phyloP scores from a whole-genome alignment of 2,329 filamentous ascomycete species.

The Eurotiales sp. region DNA sequence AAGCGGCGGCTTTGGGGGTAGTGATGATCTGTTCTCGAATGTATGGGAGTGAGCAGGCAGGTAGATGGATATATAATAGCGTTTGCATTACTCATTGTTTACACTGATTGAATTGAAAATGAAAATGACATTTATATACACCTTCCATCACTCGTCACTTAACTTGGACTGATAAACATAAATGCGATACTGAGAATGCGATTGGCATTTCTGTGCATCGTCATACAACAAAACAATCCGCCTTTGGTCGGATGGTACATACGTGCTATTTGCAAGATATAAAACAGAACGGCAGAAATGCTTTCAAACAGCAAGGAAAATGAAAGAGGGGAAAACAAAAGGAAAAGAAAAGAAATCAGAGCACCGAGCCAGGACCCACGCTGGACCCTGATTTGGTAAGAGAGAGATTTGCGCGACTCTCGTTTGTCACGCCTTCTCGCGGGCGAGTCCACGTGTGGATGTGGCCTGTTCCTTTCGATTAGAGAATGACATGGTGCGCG shows the following conservation, averaged over 20 bases:
- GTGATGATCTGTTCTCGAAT: slow-evolving; percentile 89
- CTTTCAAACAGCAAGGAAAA: no score
- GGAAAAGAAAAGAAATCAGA: background rate
- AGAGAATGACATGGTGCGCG: background rate
- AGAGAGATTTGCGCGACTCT: slow-evolving; percentile 27
- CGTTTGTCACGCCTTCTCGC: slow-evolving; percentile 39
- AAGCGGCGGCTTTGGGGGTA: slow-evolving; percentile 53
- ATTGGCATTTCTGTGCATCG: background rate
- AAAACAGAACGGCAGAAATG: no score
- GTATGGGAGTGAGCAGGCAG: slow-evolving; percentile 71
- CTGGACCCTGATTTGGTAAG: slow-evolving; percentile 15
- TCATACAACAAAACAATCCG: no score
- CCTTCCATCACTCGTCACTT: no score
- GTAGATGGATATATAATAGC: background rate
- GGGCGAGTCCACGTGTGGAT: slow-evolving; percentile 72
- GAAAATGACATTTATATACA: no score
- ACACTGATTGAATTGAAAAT: background rate
- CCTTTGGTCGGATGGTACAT: no score
- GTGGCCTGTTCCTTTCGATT: slow-evolving; percentile 53
- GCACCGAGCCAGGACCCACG: background rate
- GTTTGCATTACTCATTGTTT: background rate
- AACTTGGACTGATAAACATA: no score
- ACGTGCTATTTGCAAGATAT: no score
- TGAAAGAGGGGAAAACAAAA: no score
- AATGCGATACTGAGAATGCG: no score